Conservation (phyloP, 768 basidiomycete species). For the Pisolithus sp. region DNA sequence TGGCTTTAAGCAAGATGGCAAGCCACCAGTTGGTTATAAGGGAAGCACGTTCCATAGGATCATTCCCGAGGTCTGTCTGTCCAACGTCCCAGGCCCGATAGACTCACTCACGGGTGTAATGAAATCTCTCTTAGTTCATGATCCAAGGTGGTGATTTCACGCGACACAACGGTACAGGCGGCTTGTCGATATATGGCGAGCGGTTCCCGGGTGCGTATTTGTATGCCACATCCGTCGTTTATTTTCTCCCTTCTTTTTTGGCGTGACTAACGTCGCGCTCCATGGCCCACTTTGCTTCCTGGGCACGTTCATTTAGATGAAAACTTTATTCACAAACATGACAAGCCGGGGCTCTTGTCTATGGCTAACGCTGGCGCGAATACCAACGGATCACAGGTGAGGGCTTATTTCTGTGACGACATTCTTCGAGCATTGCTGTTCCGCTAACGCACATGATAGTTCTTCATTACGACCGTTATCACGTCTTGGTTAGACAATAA, state of each 20-base stretch:
- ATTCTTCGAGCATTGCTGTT: background rate
- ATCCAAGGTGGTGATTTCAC: constrained; percentile 87
- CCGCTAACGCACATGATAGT: constrained; percentile 29
- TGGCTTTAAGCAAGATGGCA: constrained; percentile 33
- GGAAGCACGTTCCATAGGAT: constrained; percentile 67
- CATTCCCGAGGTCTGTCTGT: constrained; percentile 56
- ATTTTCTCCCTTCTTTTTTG: background rate
- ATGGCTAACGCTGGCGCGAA: constrained; percentile 86
- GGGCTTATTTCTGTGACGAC: constrained; percentile 3
- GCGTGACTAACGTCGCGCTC: background rate
- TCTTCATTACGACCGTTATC: constrained; percentile 70
- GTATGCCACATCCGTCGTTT: background rate
- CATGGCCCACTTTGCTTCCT: background rate
- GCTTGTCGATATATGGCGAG: constrained; percentile 80
- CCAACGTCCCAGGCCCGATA: background rate
- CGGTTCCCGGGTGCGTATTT: constrained; percentile 58
- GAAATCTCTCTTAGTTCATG: constrained; percentile 53
- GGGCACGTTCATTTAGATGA: constrained; percentile 40
- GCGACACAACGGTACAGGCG: constrained; percentile 66
- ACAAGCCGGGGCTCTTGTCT: constrained; percentile 60
- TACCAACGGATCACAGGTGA: constrained; percentile 75
- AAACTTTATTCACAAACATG: constrained; percentile 62
- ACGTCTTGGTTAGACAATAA: constrained; percentile 55
- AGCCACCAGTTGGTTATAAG: constrained; percentile 62
- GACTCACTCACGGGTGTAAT: background rate